A percentile compares a stretch with the other conserved stretches of the same genome.
Conservation (phyloP, 139 green algal species). For the Bryopsis sp. region DNA sequence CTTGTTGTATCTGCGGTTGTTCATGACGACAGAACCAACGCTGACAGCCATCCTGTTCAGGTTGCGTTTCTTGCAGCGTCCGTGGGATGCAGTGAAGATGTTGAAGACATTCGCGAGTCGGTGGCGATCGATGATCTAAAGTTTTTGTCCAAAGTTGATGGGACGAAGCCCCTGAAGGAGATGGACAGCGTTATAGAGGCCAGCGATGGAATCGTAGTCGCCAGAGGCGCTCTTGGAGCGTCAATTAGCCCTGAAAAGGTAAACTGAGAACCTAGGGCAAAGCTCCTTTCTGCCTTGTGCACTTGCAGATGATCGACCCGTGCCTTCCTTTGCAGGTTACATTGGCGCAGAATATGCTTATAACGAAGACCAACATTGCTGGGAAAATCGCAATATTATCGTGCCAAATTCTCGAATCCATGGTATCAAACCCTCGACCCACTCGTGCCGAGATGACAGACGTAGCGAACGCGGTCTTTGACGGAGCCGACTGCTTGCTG, state of each 20-base stretch:
- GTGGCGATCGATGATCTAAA: not conserved
- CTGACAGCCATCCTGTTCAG: too few species aligned
- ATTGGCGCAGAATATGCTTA: conserved; percentile 70
- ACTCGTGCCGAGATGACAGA: conserved; percentile 57
- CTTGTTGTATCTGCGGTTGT: too few species aligned
- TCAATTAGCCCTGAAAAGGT: conserved; percentile 46
- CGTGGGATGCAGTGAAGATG: not conserved
- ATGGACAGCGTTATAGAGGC: conserved; percentile 48
- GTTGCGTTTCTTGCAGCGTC: not conserved
- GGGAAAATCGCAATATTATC: conserved; percentile 45
- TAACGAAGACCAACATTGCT: conserved; percentile 54
- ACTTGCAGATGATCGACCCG: too few species aligned
- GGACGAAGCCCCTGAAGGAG: conserved; percentile 42
- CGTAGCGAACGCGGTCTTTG: conserved; percentile 48
- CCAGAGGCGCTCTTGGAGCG: conserved; percentile 45
- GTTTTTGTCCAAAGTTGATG: conserved; percentile 64
- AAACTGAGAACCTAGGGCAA: too few species aligned
- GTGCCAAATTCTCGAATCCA: conserved; percentile 44
- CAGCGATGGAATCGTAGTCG: conserved; percentile 42
- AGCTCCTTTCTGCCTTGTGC: too few species aligned
- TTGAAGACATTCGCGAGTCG: not conserved
- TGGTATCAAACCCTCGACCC: conserved; percentile 42
- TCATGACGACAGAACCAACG: conserved; percentile 1
- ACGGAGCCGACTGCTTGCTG: conserved; percentile 43
- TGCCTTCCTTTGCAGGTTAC: conserved; percentile 30